Conservation (phyloP, 345 rosid species). For the Eucalyptus guilfoylei region DNA sequence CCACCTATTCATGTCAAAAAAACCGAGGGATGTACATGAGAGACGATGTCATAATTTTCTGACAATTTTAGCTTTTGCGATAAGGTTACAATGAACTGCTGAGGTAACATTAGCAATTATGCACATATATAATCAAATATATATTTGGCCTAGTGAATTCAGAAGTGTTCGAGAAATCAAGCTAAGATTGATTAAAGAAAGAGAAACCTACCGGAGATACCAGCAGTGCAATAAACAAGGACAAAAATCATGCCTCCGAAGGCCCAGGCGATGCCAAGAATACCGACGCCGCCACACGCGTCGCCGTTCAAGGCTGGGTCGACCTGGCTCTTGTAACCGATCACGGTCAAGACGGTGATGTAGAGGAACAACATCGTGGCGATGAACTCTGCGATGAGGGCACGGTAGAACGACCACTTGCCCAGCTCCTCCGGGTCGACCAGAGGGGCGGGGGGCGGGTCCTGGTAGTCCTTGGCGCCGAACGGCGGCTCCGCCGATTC, state of each 20-base stretch:
- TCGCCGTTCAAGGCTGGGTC: constrained; percentile 7
- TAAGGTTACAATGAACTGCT: not conserved
- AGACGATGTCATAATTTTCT: not conserved
- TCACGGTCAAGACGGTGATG: constrained; percentile 63
- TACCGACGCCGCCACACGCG: constrained; percentile 70
- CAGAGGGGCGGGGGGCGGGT: constrained; percentile 70
- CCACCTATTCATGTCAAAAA: constrained; percentile 8
- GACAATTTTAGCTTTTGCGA: no score
- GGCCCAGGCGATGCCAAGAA: constrained; percentile 93
- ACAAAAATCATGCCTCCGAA: constrained; percentile 96
- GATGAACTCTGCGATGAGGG: constrained; percentile 70
- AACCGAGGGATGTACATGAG: not conserved
- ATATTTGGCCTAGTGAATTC: not conserved
- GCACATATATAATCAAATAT: not conserved
- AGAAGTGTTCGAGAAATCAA: not conserved
- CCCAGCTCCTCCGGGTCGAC: constrained; percentile 45
- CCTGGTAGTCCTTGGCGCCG: constrained; percentile 52
- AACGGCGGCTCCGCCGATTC: constrained; percentile 21
- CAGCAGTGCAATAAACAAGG: constrained; percentile 91
- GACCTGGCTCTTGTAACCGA: constrained; percentile 61
- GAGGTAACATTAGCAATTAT: not conserved
- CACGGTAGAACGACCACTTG: constrained; percentile 73
- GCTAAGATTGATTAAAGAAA: not conserved
- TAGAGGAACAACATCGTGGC: constrained; percentile 82
- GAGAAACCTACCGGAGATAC: constrained; percentile 55